phyloP scores from a whole-genome alignment of 2,329 filamentous ascomycete genomes.

The Hymenoscyphus linearis region DNA sequence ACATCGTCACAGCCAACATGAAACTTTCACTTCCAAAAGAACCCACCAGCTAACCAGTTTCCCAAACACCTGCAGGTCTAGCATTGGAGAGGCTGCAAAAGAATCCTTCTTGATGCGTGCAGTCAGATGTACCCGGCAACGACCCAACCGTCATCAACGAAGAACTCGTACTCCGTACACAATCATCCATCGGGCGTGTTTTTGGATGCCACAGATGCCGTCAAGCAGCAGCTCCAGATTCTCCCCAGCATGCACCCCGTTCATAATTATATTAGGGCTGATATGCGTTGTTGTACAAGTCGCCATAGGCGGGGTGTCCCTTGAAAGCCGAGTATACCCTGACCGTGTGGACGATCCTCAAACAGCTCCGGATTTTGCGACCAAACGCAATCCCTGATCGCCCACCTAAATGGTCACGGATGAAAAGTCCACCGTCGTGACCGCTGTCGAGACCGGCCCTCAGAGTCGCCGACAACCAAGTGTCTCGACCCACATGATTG shows the following conservation, averaged over 20 bases:
- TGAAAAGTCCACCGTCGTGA: not conserved
- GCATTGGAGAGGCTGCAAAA: constrained; percentile 9
- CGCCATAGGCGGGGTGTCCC: constrained; percentile 24
- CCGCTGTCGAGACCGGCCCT: constrained; percentile 6
- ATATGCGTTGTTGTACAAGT: constrained; percentile 27
- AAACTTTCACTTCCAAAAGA: constrained; percentile 20
- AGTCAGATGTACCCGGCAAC: constrained; percentile 5
- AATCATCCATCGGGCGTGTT: not conserved
- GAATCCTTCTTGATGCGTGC: constrained; percentile 9
- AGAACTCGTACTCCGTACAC: not conserved
- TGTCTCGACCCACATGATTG: constrained; percentile 1
- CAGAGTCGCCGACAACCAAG: not conserved
- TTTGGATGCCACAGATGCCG: constrained; percentile 9
- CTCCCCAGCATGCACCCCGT: constrained; percentile 1
- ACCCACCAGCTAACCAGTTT: constrained; percentile 3
- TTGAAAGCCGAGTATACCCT: constrained; percentile 7
- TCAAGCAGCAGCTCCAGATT: constrained; percentile 2
- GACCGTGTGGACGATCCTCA: constrained; percentile 29
- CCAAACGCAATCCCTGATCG: constrained; percentile 26
- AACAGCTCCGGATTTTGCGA: constrained; percentile 29
- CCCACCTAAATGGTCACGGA: constrained; percentile 11
- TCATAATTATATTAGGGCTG: constrained; percentile 25
- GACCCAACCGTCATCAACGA: not conserved
- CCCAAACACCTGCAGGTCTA: constrained; percentile 7
- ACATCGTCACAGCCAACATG: constrained; percentile 21